Conservation (phyloP, 2,329 filamentous ascomycete genomes). For the Aureobasidium sp. region DNA sequence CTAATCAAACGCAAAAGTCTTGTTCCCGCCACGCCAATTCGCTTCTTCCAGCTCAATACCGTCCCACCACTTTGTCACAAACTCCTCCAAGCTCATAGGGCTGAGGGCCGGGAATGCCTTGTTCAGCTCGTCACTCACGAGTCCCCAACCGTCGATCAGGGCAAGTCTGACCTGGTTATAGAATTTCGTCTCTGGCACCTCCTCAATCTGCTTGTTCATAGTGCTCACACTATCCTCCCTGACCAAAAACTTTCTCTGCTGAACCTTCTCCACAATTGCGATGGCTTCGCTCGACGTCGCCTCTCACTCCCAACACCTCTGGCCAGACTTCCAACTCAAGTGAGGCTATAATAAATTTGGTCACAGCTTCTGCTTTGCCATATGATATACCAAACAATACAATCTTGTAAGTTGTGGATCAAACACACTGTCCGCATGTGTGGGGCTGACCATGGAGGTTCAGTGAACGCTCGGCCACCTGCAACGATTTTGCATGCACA, state of each 20-base stretch:
- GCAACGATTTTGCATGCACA: too few species aligned
- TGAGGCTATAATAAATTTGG: conserved; percentile 37
- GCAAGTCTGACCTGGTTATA: conserved; percentile 26
- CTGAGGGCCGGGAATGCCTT: conserved; percentile 23
- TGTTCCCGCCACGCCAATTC: conserved; percentile 18
- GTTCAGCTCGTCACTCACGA: conserved; percentile 25
- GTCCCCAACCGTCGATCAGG: conserved; percentile 20
- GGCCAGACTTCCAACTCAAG: conserved; percentile 42
- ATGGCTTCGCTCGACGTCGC: conserved; percentile 25
- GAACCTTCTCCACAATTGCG: conserved; percentile 23
- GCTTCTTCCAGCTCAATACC: conserved; percentile 22
- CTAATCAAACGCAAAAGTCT: neutral
- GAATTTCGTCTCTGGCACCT: conserved; percentile 16
- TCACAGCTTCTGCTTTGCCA: conserved; percentile 26
- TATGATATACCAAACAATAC: too few species aligned
- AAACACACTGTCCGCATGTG: too few species aligned
- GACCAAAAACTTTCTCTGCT: conserved; percentile 24
- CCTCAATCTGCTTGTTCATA: conserved; percentile 18
- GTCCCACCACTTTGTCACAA: conserved; percentile 26
- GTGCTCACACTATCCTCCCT: conserved; percentile 21
- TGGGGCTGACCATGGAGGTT: too few species aligned
- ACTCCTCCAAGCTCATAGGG: conserved; percentile 21
- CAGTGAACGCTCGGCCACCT: too few species aligned
- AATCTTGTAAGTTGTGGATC: too few species aligned
- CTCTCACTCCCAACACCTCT: conserved; percentile 31